phyloP scores from a whole-genome alignment of 148 eudicot species.

The Chenopodium berlandieri region DNA sequence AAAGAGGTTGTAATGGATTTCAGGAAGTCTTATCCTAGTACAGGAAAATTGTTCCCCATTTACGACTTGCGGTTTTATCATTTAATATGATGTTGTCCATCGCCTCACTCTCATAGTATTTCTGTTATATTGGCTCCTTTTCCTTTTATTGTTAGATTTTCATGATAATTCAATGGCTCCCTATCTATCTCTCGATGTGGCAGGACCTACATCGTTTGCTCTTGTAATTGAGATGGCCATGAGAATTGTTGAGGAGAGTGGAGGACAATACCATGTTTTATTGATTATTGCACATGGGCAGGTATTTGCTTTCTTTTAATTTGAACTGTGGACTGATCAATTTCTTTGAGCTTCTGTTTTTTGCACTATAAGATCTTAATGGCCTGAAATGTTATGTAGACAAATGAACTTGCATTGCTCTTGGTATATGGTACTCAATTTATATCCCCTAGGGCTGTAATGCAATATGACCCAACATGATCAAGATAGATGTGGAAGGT shows the following conservation, averaged over 20 bases:
- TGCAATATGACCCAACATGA: neutral
- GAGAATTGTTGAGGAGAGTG: slow-evolving; percentile 26
- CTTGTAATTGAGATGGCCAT: slow-evolving; percentile 89
- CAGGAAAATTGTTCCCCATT: slow-evolving; percentile 71
- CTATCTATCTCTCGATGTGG: slow-evolving; percentile 1
- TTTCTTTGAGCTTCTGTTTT: too few species aligned
- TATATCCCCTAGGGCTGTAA: neutral
- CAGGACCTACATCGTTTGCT: slow-evolving; percentile 97
- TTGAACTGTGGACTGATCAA: too few species aligned
- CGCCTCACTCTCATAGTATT: neutral
- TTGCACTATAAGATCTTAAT: too few species aligned
- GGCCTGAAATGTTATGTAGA: too few species aligned
- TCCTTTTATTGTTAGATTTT: neutral
- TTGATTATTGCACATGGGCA: too few species aligned
- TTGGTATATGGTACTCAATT: neutral
- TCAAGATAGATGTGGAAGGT: neutral
- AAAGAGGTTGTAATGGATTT: slow-evolving; percentile 77
- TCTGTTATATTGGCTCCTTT: too few species aligned
- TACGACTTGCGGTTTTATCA: slow-evolving; percentile 76
- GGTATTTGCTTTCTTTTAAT: too few species aligned
- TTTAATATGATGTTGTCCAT: slow-evolving; percentile 2
- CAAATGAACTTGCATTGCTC: too few species aligned
- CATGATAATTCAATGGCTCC: neutral
- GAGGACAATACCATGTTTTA: too few species aligned
- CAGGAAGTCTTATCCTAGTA: slow-evolving; percentile 80